These are phyloP conservation scores for Primulina tabacum DNA, from an alignment of 257 asterid species.

Conservation along the genomic window DNA sequence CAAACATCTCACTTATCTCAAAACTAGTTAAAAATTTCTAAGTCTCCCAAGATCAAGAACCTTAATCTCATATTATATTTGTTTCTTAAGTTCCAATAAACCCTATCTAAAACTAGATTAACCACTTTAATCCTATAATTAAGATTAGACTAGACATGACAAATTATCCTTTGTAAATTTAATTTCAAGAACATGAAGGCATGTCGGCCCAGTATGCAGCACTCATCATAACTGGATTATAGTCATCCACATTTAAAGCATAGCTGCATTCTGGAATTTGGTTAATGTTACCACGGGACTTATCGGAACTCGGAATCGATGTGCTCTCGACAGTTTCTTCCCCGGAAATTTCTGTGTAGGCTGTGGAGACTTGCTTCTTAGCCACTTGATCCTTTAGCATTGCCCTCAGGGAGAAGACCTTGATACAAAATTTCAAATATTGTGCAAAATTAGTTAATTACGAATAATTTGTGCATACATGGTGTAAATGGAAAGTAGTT, in stretches of 20 bases:
- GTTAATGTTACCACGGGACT: slow-evolving; percentile 23
- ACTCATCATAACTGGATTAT: slow-evolving; percentile 34
- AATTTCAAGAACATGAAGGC: slow-evolving; percentile 46
- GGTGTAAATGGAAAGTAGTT: neutral
- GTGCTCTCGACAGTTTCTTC: slow-evolving; percentile 78
- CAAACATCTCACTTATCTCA: too few species aligned
- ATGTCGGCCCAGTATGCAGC: slow-evolving; percentile 55
- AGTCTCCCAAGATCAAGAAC: neutral
- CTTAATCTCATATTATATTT: too few species aligned
- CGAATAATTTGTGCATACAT: neutral
- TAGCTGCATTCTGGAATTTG: slow-evolving; percentile 48
- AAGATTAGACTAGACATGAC: neutral
- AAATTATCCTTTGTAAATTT: neutral
- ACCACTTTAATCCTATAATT: neutral
- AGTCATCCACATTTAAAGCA: slow-evolving; percentile 44
- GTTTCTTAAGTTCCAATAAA: too few species aligned
- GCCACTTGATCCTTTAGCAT: slow-evolving; percentile 56
- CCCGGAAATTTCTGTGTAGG: slow-evolving; percentile 54
- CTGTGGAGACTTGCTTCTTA: slow-evolving; percentile 48
- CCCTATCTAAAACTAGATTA: neutral
- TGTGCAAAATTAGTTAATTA: neutral
- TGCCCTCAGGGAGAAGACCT: slow-evolving; percentile 62
- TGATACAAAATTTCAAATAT: neutral
- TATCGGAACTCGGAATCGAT: slow-evolving; percentile 39
- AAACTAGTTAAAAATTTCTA: too few species aligned